Evolutionary conservation across 805 yeast genomes (phyloP).

Genomic region (Sungouiozyma intestinalis): DNA sequence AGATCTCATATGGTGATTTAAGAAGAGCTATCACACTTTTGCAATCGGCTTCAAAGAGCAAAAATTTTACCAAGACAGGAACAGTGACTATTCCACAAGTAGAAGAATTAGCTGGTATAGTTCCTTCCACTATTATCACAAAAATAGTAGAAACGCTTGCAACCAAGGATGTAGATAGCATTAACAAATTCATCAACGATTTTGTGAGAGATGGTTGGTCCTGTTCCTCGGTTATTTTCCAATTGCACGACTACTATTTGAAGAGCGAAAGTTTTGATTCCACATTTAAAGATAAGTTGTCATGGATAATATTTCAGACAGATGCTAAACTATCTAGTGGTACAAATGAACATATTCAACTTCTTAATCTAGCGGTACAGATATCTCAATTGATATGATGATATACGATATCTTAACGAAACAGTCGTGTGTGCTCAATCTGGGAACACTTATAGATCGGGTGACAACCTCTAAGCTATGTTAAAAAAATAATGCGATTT

Average conservation of each 20-base stretch:
- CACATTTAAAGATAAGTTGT: slow-evolving; percentile 50
- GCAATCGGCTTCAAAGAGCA: slow-evolving; percentile 68
- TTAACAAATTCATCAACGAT: slow-evolving; percentile 38
- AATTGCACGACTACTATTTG: slow-evolving; percentile 59
- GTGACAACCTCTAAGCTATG: too few species aligned
- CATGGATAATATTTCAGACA: slow-evolving; percentile 57
- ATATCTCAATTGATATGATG: slow-evolving; percentile 31
- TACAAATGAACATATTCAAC: slow-evolving; percentile 77
- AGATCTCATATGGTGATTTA: slow-evolving; percentile 80
- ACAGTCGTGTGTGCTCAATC: too few species aligned
- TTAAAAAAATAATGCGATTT: too few species aligned
- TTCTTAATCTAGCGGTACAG: slow-evolving; percentile 52
- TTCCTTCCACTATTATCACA: slow-evolving; percentile 41
- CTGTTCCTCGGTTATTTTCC: slow-evolving; percentile 59
- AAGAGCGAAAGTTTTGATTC: slow-evolving; percentile 42
- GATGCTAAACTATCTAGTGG: slow-evolving; percentile 75
- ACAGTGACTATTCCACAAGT: slow-evolving; percentile 38
- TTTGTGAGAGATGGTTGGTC: slow-evolving; percentile 65
- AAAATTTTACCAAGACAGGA: slow-evolving; percentile 28
- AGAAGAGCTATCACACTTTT: slow-evolving; percentile 85
- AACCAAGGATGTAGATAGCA: slow-evolving; percentile 24
- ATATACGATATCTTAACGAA: too few species aligned
- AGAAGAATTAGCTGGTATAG: slow-evolving; percentile 68
- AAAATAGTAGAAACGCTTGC: slow-evolving; percentile 33
- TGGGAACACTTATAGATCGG: too few species aligned